Evolutionary conservation across 306 rosid species (phyloP).

Genomic region (Vigna radiata): DNA sequence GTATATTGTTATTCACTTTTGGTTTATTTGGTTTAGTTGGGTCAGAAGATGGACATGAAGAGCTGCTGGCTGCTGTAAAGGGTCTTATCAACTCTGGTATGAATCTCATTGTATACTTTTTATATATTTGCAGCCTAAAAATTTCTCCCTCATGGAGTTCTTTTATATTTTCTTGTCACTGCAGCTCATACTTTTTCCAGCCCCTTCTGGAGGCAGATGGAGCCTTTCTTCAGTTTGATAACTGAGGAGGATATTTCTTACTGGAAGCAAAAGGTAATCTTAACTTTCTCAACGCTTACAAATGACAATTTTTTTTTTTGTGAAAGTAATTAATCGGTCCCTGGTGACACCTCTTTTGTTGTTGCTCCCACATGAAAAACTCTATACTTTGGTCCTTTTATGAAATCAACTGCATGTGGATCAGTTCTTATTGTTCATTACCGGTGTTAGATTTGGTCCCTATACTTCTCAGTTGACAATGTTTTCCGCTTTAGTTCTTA

Average conservation of each 20-base stretch:
- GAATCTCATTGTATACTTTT: conserved; percentile 45
- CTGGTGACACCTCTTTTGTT: background rate
- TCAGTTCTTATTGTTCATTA: background rate
- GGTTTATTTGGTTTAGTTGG: conserved; percentile 68
- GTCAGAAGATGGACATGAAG: conserved; percentile 90
- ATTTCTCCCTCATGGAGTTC: conserved; percentile 35
- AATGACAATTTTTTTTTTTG: background rate
- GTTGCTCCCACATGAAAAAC: background rate
- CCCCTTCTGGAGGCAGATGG: conserved; percentile 90
- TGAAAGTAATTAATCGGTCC: background rate
- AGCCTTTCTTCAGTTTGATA: conserved; percentile 77
- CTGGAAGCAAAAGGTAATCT: conserved; percentile 82
- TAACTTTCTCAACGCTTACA: conserved; percentile 17
- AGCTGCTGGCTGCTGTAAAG: conserved; percentile 89
- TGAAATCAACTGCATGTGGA: background rate
- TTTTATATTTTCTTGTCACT: conserved; percentile 50
- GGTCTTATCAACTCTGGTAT: conserved; percentile 76
- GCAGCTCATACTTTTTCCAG: conserved; percentile 73
- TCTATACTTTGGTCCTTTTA: background rate
- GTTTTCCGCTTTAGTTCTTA: background rate
- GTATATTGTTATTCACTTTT: conserved; percentile 50
- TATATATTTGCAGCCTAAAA: conserved; percentile 38
- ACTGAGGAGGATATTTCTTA: conserved; percentile 69
- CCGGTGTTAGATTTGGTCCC: background rate
- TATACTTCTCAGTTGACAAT: background rate